Conservation (phyloP, 164 flowering plant species). For the Magnolia kwangsiensis region DNA sequence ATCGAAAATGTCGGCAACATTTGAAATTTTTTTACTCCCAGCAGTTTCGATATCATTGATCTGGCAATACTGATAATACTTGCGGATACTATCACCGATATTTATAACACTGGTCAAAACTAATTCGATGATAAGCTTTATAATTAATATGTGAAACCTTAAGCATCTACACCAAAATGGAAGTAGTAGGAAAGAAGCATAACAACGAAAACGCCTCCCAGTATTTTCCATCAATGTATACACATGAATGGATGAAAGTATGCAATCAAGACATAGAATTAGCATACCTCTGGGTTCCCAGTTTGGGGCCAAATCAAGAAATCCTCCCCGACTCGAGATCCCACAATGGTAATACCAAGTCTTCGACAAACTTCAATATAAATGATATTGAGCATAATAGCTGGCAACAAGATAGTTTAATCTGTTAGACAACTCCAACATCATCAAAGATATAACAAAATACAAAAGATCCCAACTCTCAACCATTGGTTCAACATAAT, state of each 20-base stretch:
- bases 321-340: constrained; percentile 76
- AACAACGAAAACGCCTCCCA: not conserved
- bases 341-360: constrained; percentile 54
- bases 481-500: not conserved
- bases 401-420: constrained; percentile 27
- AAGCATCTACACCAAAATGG: not conserved
- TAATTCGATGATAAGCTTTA: not conserved
- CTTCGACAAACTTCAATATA: constrained; percentile 71
- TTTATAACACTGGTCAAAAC: not conserved
- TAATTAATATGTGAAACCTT: not conserved
- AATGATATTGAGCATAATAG: constrained; percentile 58
- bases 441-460: not conserved
- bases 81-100: no score
- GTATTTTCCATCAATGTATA: not conserved
- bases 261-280: not conserved
- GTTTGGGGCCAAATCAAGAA: constrained; percentile 77
- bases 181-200: not conserved
- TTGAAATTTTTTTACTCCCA: no score
- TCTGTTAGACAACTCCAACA: not conserved
- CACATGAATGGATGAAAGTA: not conserved
- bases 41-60: no score
- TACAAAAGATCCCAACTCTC: no score
- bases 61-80: no score
- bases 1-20: no score
- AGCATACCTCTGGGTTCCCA: constrained; percentile 49